A percentile compares a stretch with the other conserved stretches of the same genome.
Evolutionary conservation across 2,329 filamentous ascomycete species (phyloP).

Genomic region (Orbilia quercus): DNA sequence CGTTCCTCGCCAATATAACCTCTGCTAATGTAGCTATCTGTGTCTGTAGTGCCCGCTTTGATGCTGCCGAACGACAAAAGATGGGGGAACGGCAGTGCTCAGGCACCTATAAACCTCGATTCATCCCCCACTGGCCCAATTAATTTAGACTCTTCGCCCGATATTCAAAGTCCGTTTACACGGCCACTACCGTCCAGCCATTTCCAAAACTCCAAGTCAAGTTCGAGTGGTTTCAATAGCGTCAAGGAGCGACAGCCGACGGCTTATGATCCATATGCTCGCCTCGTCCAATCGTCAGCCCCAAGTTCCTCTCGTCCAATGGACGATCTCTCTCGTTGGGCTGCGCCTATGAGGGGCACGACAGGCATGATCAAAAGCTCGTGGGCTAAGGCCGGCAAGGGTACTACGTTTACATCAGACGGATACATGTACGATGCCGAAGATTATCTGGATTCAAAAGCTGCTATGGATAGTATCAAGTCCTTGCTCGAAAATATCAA

Average conservation of each 20-base stretch:
- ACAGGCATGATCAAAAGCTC: conserved; percentile 54
- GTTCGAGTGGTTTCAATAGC: conserved; percentile 25
- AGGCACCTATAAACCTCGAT: conserved; percentile 42
- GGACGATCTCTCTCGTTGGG: conserved; percentile 53
- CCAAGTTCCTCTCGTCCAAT: conserved; percentile 29
- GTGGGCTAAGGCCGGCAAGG: conserved; percentile 54
- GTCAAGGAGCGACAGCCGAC: conserved; percentile 29
- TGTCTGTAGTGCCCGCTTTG: conserved; percentile 17
- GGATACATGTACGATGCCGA: conserved; percentile 39
- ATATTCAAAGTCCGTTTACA: conserved; percentile 29
- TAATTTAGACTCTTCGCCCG: conserved; percentile 28
- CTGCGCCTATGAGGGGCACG: conserved; percentile 34
- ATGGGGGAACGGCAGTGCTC: conserved; percentile 38
- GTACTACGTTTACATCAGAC: conserved; percentile 50
- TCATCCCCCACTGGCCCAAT: conserved; percentile 22
- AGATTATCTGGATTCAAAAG: conserved; percentile 74
- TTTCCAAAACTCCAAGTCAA: conserved; percentile 20
- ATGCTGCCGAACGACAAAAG: conserved; percentile 31
- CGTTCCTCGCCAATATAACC: neutral
- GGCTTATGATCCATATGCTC: conserved; percentile 47
- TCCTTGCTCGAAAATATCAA: conserved; percentile 83
- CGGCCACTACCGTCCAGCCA: neutral
- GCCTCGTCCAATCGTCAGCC: conserved; percentile 14
- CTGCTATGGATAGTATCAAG: conserved; percentile 81
- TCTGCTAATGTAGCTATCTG: neutral